Base-by-base conservation (phyloP, 164 flowering plant species). In the Chimonanthus praecox region DNA sequence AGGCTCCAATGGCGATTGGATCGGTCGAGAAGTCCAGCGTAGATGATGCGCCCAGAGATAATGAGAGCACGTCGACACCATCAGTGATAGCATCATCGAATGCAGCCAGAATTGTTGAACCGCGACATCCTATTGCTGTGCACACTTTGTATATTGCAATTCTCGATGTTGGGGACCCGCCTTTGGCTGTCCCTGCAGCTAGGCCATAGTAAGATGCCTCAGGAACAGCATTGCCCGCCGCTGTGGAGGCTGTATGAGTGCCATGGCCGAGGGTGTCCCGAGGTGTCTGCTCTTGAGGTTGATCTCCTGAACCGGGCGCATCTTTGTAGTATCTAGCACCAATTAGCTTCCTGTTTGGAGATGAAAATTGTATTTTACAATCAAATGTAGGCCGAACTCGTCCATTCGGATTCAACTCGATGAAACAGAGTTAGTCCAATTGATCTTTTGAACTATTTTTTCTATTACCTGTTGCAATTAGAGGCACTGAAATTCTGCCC, bases 1-100 rank as follows among this genome's bases (percentile, higher is more conserved):
- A 93, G 0, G 94, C 79, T 72, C 97, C 98, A 47, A 91, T 84
- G 13, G 98, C 92, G 5, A 91, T 84, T 0, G 94, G 94, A 49
- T 93, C 94, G 1, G 4, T 61, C 15, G 68, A 62, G 58, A 89
- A 78, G 3, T 80, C 82, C 0, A 80, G 80, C 50, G 45, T 67
- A 2, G 88, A 49, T 0, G 87, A 73, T 2, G 88, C 74, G 5
- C 98, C 96, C 0, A 92, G 83, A 1, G 82, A 89, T 2, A 89
- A 58, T 0, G 94, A 91, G 4, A 92, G 48, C 13, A 92, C 82
- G 60, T 89, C 92, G 3, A 89, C 94, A 1, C 94, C 93, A 72
- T 91, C 98, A 0, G 77, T 74, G 2, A 92, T 88, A 0, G 98
- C 94, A 64, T 91, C 92, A 62, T 91, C 91, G 46, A 87, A 89